A percentile compares a stretch with the other conserved stretches of the same genome.
phyloP scores from a whole-genome alignment of 176 grass and related monocot genomes.

The Oryza meridionalis region DNA sequence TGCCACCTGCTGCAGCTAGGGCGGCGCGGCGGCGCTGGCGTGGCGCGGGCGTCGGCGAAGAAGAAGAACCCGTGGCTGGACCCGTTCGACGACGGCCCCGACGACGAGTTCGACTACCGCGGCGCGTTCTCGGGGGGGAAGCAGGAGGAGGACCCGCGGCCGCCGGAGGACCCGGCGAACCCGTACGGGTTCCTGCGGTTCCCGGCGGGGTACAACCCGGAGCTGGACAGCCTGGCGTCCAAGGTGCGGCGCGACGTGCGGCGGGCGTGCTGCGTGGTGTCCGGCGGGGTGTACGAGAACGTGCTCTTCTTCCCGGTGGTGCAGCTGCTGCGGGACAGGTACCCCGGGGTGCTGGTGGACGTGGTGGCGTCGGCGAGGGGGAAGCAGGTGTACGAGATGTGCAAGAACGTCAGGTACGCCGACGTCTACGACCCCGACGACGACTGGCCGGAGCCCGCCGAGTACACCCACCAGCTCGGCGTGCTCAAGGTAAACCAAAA shows the following conservation, averaged over 20 bases:
- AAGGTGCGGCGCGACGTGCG: constrained; percentile 89
- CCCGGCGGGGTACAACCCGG: constrained; percentile 77
- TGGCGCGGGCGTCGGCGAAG: constrained; percentile 36
- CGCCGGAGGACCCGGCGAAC: constrained; percentile 67
- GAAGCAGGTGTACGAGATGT: constrained; percentile 92
- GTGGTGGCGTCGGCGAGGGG: constrained; percentile 68
- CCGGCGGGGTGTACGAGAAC: constrained; percentile 93
- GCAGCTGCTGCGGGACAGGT: constrained; percentile 83
- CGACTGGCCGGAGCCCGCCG: constrained; percentile 70
- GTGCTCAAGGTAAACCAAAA: constrained; percentile 54
- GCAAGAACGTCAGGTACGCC: constrained; percentile 89
- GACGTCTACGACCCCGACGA: constrained; percentile 76
- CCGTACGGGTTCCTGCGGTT: constrained; percentile 87
- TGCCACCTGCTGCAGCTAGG: neutral
- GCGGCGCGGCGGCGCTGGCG: neutral
- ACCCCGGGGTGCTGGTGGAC: constrained; percentile 86
- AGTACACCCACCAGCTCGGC: constrained; percentile 86
- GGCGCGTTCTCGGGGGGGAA: constrained; percentile 75
- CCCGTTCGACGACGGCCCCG: constrained; percentile 80
- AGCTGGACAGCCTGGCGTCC: constrained; percentile 79
- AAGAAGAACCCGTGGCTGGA: constrained; percentile 96
- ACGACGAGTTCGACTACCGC: constrained; percentile 69
- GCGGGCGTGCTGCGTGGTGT: constrained; percentile 84
- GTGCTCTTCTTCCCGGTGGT: constrained; percentile 89
- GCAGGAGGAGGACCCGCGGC: constrained; percentile 91